These are phyloP conservation scores for Fusarium begoniae DNA, from an alignment of 2,329 filamentous ascomycete species.

Conservation along the genomic window DNA sequence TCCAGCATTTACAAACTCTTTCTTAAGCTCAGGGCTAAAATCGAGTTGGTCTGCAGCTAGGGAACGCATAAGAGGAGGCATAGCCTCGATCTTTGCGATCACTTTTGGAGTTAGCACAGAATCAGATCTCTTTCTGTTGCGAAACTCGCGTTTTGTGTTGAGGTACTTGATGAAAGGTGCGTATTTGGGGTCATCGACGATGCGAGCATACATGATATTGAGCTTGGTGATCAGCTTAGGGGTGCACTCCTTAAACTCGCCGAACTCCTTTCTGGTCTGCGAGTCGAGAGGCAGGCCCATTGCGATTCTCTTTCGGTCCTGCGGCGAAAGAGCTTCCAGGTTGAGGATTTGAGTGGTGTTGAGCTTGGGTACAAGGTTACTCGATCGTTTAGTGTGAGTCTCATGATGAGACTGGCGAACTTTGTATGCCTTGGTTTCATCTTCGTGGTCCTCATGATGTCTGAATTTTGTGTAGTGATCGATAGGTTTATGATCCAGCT, in stretches of 20 bases:
- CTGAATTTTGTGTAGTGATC: not conserved
- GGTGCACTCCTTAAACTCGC: not conserved
- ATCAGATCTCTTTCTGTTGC: not conserved
- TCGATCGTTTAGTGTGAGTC: not conserved
- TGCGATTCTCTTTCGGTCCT: not conserved
- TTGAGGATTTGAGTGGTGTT: constrained; percentile 4
- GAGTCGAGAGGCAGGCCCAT: not conserved
- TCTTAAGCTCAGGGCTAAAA: not conserved
- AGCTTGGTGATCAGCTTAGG: constrained; percentile 6
- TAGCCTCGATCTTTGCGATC: not conserved
- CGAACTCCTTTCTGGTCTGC: not conserved
- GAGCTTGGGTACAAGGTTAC: not conserved
- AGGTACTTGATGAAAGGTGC: not conserved
- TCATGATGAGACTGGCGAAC: too few relatives aligned
- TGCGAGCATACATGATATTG: constrained; percentile 1
- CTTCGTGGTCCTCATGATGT: too few relatives aligned
- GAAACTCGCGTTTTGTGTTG: not conserved
- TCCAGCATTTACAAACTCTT: not conserved
- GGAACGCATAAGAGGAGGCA: not conserved
- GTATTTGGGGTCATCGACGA: not conserved
- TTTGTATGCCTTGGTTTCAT: too few relatives aligned
- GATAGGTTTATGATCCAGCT: not conserved
- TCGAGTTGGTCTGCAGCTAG: not conserved
- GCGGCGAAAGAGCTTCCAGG: not conserved
- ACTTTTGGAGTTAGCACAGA: not conserved